Percentiles rank a stretch among this genome's conserved stretches.
phyloP scores from a whole-genome alignment of 2,329 filamentous ascomycete genomes.

The Monosporascus sp. region DNA sequence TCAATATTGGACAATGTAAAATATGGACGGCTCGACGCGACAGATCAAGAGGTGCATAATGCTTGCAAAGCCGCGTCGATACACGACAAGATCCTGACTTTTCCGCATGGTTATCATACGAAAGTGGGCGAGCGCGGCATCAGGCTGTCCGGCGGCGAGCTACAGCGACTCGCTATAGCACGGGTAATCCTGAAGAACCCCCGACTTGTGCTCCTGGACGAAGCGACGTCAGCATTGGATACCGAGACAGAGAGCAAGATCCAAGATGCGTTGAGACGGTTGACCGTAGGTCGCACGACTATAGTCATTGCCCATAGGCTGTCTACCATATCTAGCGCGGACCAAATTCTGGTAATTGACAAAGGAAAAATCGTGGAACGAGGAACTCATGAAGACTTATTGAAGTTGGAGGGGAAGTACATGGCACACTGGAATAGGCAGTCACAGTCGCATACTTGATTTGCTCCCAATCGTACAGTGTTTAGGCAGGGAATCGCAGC shows the following conservation, averaged over 20 bases:
- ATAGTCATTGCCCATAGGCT: constrained; percentile 44
- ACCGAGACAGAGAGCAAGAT: constrained; percentile 40
- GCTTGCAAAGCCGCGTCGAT: constrained; percentile 59
- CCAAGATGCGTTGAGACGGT: constrained; percentile 38
- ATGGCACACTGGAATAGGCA: constrained; percentile 47
- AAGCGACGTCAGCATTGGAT: constrained; percentile 46
- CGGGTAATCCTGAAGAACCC: constrained; percentile 28
- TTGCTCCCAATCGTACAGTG: no score
- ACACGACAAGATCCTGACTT: constrained; percentile 58
- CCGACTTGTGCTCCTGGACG: constrained; percentile 36
- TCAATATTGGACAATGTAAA: constrained; percentile 60
- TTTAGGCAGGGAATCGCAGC: no score
- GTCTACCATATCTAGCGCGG: constrained; percentile 40
- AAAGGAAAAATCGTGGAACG: constrained; percentile 46
- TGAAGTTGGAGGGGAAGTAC: constrained; percentile 44
- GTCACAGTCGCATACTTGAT: background rate
- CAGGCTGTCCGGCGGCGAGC: constrained; percentile 45
- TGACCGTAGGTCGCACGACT: constrained; percentile 45
- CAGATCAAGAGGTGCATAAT: constrained; percentile 52
- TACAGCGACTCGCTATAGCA: constrained; percentile 44
- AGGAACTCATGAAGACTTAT: constrained; percentile 44
- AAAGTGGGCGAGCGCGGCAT: constrained; percentile 44
- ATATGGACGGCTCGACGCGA: constrained; percentile 57
- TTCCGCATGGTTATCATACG: constrained; percentile 47
- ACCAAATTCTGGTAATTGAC: constrained; percentile 49